Evolutionary conservation across 225 moss, liverwort and hornwort species (phyloP).

Genomic region (Rhytidiadelphus loreus): DNA sequence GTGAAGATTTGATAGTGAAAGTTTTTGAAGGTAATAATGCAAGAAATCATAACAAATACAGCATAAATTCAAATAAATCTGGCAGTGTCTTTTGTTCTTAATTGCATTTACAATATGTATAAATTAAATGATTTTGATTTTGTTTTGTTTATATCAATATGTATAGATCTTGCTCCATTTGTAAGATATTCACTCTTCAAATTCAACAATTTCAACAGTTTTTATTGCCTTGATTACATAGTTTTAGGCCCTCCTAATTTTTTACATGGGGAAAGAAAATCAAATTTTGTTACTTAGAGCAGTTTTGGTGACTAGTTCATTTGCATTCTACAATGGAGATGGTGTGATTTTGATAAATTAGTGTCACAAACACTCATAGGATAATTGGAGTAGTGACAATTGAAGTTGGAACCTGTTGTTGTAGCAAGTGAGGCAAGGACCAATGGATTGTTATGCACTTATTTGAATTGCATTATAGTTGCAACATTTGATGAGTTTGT

Average conservation of each 20-base stretch:
- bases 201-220: background rate
- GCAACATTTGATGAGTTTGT: background rate
- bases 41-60: background rate
- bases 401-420: background rate
- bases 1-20: no score
- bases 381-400: background rate
- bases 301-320: background rate
- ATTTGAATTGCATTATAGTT: background rate
- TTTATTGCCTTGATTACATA: background rate
- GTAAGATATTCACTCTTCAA: background rate
- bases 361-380: background rate
- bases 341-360: background rate
- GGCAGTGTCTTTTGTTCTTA: background rate
- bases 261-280: background rate
- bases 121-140: background rate
- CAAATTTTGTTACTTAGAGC: no score
- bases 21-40: background rate
- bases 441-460: background rate
- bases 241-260: background rate
- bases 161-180: background rate
- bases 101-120: background rate
- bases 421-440: accelerated
- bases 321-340: background rate
- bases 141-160: background rate
- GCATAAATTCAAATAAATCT: background rate